Base-by-base conservation (phyloP, 495 filamentous ascomycete species). In the Penicillium fimorum region DNA sequence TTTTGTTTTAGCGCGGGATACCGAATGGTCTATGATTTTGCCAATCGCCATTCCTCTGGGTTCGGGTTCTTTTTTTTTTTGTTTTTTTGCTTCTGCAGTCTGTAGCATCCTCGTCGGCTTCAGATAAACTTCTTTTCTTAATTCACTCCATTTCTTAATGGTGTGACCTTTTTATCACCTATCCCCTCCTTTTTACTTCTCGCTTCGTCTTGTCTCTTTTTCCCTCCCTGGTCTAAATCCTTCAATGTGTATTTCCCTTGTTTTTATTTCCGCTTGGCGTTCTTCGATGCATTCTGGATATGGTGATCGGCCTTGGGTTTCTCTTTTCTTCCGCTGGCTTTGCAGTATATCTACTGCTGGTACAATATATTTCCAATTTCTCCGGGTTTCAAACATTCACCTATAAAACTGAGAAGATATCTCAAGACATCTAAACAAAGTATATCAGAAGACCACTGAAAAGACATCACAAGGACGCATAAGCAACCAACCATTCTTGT, bases 251-350 rank as follows among this genome's bases (percentile, higher is more conserved):
- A 56, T 54, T 57, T 61, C 37, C 69, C 53, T 64, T 61, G 68
- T 60, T 61, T 69, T 59, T 63, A 50, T 40, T 62, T 59, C 65
- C 68, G 55, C 60, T 61, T 15, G 65, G 68, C 67, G 70, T 70
- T 73, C 35, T 66, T 74, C 69, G 56, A 64, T 69, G 72, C 67
- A 73, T 71, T 62, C 58, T 49, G 69, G 62, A 65, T 70, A 60
- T 56, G 69, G 71, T 62, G 57, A 69, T 68, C 43, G 66, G 67
- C 62, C 64, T 56, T 61, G 66, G 63, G 61, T 56, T 61, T 60
- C 32, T 20, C 17, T 47, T 40, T 47, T 38, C 25, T 27, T 58
- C 67, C 50, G 55, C 56, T 59, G 56, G 53, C 47, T 65, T 59
- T 56, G 52, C 24, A 46, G 30, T 42, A 32, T 47, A 3, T 20